Evolutionary conservation across 352 stramenopile species (phyloP), one percentile per base, ranked within the genome.

Genomic region (Phytophthora boehmeriae): DNA sequence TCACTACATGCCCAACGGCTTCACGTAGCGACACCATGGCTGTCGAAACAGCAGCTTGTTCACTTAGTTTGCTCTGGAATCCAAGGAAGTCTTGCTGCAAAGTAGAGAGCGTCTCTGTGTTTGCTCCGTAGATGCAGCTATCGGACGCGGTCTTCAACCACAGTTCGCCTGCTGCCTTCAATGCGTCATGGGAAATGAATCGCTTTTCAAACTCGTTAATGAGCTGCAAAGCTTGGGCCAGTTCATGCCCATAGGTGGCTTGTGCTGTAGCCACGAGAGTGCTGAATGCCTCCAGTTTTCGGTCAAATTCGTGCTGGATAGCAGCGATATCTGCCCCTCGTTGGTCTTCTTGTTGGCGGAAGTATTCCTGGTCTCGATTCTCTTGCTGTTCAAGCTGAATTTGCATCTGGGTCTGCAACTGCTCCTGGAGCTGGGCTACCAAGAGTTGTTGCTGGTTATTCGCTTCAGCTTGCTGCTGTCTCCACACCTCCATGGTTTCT

Each of bases 101-200:
- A 13, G 42, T 48, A 2, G 44, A 42, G 4, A 90, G 64, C 20
- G 66, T 64, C 3, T 70, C 66, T 0, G 45, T 38, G n/a, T 71
- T 75, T 14, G 68, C 69, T 14, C 80, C 80, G 22, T 81, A 87
- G n/a, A 88, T 57, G 36, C 80, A 88, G 42, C 84, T 76, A 42
- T 85, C 76, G 3, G 72, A 57, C 10, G 78, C 80, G 1, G 61
- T 72, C 30, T 84, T 73, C n/a, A 85, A 54, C 80, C 74, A 84
- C 5, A 36, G 41, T 4, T 25, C 66, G 1, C 59, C 53, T 36
- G 71, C 54, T 14, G 45, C 44, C 10, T 73, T 65, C n/a, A 88
- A 56, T 4, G 76, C 67, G 0, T 48, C 28, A 2, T 62, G 59
- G 5, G 49, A 60, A 2, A 83, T 47, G n/a, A 71, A 75, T 32